phyloP scores from a whole-genome alignment of 345 rosid species.

The Aegle marmelos region DNA sequence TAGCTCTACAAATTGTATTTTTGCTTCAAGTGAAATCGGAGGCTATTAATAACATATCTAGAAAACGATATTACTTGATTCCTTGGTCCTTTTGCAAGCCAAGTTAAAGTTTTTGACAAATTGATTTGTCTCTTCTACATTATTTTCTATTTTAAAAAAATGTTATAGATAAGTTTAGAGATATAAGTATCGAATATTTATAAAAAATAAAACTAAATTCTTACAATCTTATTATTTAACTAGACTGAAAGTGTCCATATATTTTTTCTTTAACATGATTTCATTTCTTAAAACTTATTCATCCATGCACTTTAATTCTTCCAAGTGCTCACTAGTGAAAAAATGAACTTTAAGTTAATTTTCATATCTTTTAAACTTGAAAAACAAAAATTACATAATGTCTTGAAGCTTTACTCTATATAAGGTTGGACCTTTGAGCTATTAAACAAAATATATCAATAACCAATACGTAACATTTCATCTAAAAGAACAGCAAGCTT shows the following conservation, averaged over 20 bases:
- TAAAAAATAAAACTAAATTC: no score
- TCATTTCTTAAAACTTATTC: no score
- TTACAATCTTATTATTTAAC: no score
- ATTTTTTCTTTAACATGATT: no score
- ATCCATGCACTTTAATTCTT: no score
- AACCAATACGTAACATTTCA: background rate
- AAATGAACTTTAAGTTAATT: background rate
- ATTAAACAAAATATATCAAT: background rate
- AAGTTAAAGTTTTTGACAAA: background rate
- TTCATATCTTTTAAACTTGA: background rate
- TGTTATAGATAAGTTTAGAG: background rate
- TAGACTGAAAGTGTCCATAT: no score
- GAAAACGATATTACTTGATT: background rate
- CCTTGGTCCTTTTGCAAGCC: background rate
- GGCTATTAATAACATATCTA: no score
- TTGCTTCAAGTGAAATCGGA: background rate
- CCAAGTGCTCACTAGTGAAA: no score
- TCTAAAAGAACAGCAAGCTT: background rate
- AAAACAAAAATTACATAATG: background rate
- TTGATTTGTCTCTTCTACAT: background rate
- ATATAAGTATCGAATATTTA: background rate
- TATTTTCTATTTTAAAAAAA: background rate
- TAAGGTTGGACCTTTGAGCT: background rate
- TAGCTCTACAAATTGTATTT: background rate
- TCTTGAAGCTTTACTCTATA: background rate